Conservation (phyloP, 2,329 filamentous ascomycete genomes). For the Hysterium pulicare region DNA sequence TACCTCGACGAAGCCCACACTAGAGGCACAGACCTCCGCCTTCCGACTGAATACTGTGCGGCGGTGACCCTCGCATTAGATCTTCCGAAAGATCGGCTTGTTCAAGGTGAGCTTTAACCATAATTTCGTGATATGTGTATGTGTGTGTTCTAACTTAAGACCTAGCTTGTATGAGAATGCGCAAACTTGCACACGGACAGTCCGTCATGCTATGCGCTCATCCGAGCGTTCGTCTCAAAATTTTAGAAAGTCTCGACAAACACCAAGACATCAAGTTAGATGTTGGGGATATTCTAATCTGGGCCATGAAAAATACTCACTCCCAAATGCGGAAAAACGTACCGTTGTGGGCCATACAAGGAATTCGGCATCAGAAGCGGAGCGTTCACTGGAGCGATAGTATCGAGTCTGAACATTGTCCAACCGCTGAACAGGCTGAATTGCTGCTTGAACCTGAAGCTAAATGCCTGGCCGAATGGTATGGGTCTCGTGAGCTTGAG, state of each 20-base stretch:
- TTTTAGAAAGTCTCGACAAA: conserved; percentile 32
- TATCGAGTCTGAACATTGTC: neutral
- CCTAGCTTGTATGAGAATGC: conserved; percentile 62
- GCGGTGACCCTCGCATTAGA: conserved; percentile 64
- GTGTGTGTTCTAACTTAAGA: conserved; percentile 8
- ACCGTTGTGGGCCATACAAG: conserved; percentile 61
- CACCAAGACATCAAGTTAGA: conserved; percentile 30
- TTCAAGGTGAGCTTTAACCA: conserved; percentile 54
- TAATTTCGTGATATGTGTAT: neutral
- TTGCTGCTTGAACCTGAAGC: conserved; percentile 57
- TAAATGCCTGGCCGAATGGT: conserved; percentile 42
- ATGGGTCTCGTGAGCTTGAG: neutral
- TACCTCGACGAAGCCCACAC: conserved; percentile 71
- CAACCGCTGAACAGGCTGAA: conserved; percentile 29
- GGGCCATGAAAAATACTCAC: conserved; percentile 59
- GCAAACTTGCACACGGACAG: conserved; percentile 65
- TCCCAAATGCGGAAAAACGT: conserved; percentile 48
- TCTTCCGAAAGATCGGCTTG: conserved; percentile 65
- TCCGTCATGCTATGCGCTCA: conserved; percentile 61
- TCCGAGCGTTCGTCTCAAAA: conserved; percentile 56
- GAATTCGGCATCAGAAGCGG: conserved; percentile 49
- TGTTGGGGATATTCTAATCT: conserved; percentile 56
- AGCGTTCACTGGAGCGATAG: conserved; percentile 32
- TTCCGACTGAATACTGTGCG: conserved; percentile 59
- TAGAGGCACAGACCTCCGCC: conserved; percentile 63